Conservation (phyloP, 2,329 filamentous ascomycete genomes). For the Lachnum nothofagi region DNA sequence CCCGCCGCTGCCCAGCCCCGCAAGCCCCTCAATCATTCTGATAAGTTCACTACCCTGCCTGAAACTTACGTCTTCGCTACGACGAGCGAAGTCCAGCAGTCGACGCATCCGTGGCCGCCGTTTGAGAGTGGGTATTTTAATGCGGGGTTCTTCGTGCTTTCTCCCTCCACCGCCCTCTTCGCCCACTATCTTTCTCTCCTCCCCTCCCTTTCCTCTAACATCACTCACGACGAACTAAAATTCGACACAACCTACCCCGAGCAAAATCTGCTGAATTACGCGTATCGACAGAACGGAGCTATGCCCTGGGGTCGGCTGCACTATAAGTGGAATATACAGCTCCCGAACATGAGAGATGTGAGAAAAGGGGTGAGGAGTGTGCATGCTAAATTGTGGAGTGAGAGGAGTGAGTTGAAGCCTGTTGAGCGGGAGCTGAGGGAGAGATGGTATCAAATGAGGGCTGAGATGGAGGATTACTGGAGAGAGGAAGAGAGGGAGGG, state of each 20-base stretch:
- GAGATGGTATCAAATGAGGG: constrained; percentile 8
- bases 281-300: constrained; percentile 36
- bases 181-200: constrained; percentile 37
- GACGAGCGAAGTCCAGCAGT: constrained; percentile 33
- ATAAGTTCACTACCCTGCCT: constrained; percentile 33
- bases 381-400: constrained; percentile 38
- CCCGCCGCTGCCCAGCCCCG: constrained; percentile 2
- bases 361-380: constrained; percentile 33
- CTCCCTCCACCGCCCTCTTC: constrained; percentile 37
- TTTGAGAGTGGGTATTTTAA: constrained; percentile 34
- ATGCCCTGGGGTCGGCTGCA: constrained; percentile 41
- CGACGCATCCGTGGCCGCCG: constrained; percentile 36
- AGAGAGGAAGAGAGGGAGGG: no score
- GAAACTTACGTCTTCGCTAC: constrained; percentile 34
- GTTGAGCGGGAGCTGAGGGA: constrained; percentile 15
- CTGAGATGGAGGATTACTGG: constrained; percentile 12
- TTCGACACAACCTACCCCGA: constrained; percentile 39
- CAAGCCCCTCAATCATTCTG: background rate
- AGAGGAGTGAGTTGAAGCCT: constrained; percentile 16
- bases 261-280: constrained; percentile 42
- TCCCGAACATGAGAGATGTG: constrained; percentile 34
- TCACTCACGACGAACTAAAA: constrained; percentile 30
- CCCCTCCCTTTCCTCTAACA: no score
- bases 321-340: constrained; percentile 38
- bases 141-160: constrained; percentile 39